These are phyloP conservation scores for Arthrobotrys iridis DNA, from an alignment of 2,329 filamentous ascomycete species.

Conservation along the genomic window DNA sequence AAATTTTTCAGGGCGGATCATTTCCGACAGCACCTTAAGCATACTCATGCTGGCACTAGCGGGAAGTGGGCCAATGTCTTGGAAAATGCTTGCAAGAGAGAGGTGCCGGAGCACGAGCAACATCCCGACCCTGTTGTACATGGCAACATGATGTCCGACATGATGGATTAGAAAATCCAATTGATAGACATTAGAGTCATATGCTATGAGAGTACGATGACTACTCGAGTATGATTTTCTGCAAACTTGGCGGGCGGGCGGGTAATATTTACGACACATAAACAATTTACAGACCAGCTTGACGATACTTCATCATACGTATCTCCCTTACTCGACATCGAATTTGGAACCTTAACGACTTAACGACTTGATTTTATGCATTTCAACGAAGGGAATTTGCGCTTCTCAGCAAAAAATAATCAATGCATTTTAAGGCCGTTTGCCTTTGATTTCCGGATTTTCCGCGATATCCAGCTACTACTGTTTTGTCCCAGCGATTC, in stretches of 20 bases:
- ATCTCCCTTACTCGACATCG: background rate
- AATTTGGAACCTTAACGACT: constrained; percentile 33
- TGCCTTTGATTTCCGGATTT: background rate
- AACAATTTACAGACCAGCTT: background rate
- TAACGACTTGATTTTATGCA: constrained; percentile 19
- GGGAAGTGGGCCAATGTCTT: constrained; percentile 99
- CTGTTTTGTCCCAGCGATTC: background rate
- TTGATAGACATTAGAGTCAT: background rate
- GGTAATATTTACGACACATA: background rate
- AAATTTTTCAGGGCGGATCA: constrained; percentile 98
- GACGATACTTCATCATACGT: background rate
- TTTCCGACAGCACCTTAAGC: constrained; percentile 97
- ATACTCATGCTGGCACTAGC: constrained; percentile 93
- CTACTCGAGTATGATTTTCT: background rate
- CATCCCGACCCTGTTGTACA: constrained; percentile 43
- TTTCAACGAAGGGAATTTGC: background rate
- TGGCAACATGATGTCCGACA: constrained; percentile 45
- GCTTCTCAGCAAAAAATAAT: constrained; percentile 3
- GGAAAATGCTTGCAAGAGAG: constrained; percentile 95
- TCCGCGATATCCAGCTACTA: background rate
- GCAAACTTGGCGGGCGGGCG: constrained; percentile 1
- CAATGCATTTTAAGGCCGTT: constrained; percentile 26
- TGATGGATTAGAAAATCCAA: constrained; percentile 29
- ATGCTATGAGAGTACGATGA: background rate
- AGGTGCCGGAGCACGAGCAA: constrained; percentile 69